Evolutionary conservation across 2,329 filamentous ascomycete genomes (phyloP).

Genomic region (Achaetomium macrosporum): DNA sequence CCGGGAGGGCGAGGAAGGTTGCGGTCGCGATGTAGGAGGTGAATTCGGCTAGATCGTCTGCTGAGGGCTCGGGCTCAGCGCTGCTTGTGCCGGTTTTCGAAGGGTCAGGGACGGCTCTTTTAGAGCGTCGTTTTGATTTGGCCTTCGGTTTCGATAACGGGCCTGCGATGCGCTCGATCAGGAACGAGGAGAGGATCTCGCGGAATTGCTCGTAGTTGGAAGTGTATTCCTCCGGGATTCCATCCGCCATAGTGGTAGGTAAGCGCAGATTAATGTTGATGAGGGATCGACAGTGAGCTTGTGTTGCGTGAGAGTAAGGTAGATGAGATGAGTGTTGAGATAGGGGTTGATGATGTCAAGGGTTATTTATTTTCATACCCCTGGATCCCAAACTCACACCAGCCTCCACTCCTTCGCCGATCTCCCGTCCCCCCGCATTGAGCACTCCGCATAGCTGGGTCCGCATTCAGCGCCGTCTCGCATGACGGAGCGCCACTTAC

Average conservation of each 20-base stretch:
- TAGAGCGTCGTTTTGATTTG: constrained; percentile 35
- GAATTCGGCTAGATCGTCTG: constrained; percentile 51
- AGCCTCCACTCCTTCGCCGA: neutral
- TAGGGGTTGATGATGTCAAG: neutral
- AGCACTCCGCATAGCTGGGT: neutral
- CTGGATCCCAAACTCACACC: neutral
- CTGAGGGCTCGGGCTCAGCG: neutral
- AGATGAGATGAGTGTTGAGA: neutral
- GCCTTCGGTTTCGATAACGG: constrained; percentile 41
- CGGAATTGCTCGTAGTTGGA: constrained; percentile 63
- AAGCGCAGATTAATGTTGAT: neutral
- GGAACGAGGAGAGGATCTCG: constrained; percentile 64
- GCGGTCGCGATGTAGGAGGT: constrained; percentile 70
- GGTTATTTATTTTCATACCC: neutral
- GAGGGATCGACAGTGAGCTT: neutral
- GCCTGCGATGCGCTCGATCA: constrained; percentile 55
- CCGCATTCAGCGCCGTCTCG: neutral
- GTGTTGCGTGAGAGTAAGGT: neutral
- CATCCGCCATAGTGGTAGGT: constrained; percentile 5
- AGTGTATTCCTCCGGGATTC: constrained; percentile 19
- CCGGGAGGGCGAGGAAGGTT: constrained; percentile 61
- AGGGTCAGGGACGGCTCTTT: constrained; percentile 6
- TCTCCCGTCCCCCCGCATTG: neutral
- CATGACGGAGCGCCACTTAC: too few relatives aligned
- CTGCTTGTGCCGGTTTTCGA: neutral